These are phyloP conservation scores for Xanthoconium stramineum DNA, from an alignment of 768 basidiomycete species.

Conservation along the genomic window DNA sequence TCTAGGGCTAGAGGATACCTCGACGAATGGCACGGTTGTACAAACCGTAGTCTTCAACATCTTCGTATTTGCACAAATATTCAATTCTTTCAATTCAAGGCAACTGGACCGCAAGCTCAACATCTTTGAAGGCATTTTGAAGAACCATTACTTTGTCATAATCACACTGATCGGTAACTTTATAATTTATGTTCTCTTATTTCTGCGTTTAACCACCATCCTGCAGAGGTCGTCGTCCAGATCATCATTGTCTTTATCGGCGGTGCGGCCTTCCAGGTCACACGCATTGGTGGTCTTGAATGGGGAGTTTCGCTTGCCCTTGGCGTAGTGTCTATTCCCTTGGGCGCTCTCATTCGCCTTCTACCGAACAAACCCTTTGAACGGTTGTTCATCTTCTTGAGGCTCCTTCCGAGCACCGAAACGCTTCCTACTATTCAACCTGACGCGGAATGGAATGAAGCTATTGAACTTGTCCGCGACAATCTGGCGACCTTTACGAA, in stretches of 20 bases:
- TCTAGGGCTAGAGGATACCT: conserved; percentile 49
- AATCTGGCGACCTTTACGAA: conserved; percentile 81
- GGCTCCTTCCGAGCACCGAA: conserved; percentile 62
- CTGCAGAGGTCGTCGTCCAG: conserved; percentile 80
- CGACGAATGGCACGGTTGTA: conserved; percentile 43
- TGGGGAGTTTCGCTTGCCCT: conserved; percentile 94
- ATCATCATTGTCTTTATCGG: conserved; percentile 89
- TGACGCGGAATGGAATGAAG: conserved; percentile 70
- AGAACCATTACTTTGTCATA: conserved; percentile 79
- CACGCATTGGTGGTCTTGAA: conserved; percentile 70
- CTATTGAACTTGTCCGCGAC: conserved; percentile 79
- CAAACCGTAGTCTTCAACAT: conserved; percentile 94
- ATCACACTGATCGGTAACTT: conserved; percentile 82
- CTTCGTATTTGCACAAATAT: conserved; percentile 98
- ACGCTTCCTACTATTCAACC: conserved; percentile 58
- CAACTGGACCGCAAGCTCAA: conserved; percentile 84
- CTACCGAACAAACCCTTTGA: conserved; percentile 82
- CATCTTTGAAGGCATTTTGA: conserved; percentile 77
- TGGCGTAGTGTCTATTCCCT: conserved; percentile 82
- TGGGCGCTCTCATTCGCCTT: conserved; percentile 77
- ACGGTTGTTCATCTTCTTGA: conserved; percentile 48
- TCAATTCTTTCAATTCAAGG: conserved; percentile 91
- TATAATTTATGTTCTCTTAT: background rate
- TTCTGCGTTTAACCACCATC: conserved; percentile 5
- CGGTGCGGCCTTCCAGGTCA: conserved; percentile 88